These are phyloP conservation scores for Sclerotinia spermophila DNA, from an alignment of 2,329 filamentous ascomycete species.

Conservation along the genomic window DNA sequence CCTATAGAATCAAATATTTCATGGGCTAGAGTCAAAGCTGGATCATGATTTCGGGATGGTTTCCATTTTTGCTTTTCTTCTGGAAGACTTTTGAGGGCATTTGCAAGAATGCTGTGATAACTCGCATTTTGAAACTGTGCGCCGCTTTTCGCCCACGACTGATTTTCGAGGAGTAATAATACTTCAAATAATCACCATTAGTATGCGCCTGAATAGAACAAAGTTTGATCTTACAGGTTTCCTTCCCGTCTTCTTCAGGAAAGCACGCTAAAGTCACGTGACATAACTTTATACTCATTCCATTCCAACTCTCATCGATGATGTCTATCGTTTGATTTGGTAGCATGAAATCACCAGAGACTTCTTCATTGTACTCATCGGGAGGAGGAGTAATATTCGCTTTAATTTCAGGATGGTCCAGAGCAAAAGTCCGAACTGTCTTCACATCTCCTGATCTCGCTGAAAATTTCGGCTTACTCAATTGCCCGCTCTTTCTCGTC, in stretches of 20 bases:
- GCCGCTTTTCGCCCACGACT: neutral
- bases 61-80: constrained; percentile 1
- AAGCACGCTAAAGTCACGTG: constrained; percentile 8
- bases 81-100: neutral
- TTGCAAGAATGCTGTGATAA: neutral
- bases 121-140: neutral
- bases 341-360: neutral
- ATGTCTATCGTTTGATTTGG: neutral
- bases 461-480: neutral
- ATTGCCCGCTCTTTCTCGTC: neutral
- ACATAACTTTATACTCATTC: neutral
- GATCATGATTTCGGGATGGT: neutral
- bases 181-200: neutral
- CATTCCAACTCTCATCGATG: neutral
- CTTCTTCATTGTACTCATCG: neutral
- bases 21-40: neutral
- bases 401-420: constrained; percentile 1
- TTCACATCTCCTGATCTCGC: neutral
- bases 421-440: neutral
- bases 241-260: neutral
- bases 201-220: neutral
- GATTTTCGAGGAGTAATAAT: constrained; percentile 6
- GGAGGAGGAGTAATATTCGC: neutral
- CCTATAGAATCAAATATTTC: neutral
- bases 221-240: neutral